Evolutionary conservation across 345 rosid species (phyloP).

Genomic region (Erodium maritimum): DNA sequence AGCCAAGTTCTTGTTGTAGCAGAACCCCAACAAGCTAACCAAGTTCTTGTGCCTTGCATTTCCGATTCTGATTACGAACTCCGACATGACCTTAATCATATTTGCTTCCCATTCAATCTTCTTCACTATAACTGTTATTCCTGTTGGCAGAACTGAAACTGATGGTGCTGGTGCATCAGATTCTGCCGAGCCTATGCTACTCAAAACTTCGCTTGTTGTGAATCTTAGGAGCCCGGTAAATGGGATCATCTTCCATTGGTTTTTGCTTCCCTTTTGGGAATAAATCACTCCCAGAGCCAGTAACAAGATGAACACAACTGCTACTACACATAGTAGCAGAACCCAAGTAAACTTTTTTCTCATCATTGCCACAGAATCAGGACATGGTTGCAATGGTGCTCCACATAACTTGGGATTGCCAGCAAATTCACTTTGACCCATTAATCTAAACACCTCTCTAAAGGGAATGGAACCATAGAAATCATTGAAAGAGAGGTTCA

Average conservation of each 20-base stretch:
- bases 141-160: constrained; percentile 62
- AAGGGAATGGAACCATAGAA: constrained; percentile 57
- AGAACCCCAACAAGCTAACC: constrained; percentile 71
- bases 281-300: constrained; percentile 39
- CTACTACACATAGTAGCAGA: constrained; percentile 39
- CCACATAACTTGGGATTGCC: constrained; percentile 78
- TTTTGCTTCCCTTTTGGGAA: constrained; percentile 36
- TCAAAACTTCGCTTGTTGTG: constrained; percentile 64
- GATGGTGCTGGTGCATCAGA: constrained; percentile 27
- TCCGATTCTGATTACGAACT: constrained; percentile 46
- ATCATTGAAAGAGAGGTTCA: constrained; percentile 56
- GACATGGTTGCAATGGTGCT: constrained; percentile 51
- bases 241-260: constrained; percentile 70
- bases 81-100: constrained; percentile 23
- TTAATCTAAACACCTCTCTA: constrained; percentile 31
- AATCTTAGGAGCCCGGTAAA: constrained; percentile 65
- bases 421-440: constrained; percentile 49
- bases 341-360: constrained; percentile 44
- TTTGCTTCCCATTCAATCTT: constrained; percentile 45
- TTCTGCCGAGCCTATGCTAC: constrained; percentile 43
- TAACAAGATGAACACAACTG: constrained; percentile 27
- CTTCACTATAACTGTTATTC: constrained; percentile 70
- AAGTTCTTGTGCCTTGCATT: constrained; percentile 69
- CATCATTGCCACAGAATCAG: constrained; percentile 25
- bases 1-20: constrained; percentile 58